Evolutionary conservation across 1,139 yeast genomes (phyloP), one percentile per base, ranked within the genome.

Genomic region (Kodamaea anthophila): DNA sequence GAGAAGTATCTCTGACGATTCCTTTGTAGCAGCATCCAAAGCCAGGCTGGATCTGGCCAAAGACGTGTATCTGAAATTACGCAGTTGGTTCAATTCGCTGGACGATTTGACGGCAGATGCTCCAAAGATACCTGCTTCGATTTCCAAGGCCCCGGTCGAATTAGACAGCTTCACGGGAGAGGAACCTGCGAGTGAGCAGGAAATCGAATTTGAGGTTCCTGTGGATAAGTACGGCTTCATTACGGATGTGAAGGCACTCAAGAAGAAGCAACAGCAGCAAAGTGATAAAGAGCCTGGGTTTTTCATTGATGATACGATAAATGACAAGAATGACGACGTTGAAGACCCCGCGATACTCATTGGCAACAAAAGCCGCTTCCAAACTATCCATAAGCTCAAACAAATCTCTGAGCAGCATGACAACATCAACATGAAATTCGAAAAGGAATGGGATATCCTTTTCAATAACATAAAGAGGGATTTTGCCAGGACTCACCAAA

Each of bases 211-310:
- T 6, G 49, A 47, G 15, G 46, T 52, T 7, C 49, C 53, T 20
- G 61, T 74, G 5, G 79, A 73, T 41, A 54, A 69, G 34, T 72
- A 65, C 45, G 79, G 79, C 1, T 73, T 73, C 44, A 55, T 71
- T 18, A 50, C 48, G 13, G 58, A 55, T 31, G 28, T 42, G 14
- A 9, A 13, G 4, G 27, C 13, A 7, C 18, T 24, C 10, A 23
- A 11, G 9, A 13, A 23, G 18, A 7, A 10, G n/a, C 11, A 19
- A 19, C 14, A 10, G n/a, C 7, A 7, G 21, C 7, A 7, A 19
- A n/a, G n/a, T n/a, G n/a, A n/a, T n/a, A n/a, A n/a, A n/a, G n/a
- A 20, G 12, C 22, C 22, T 7, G 10, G n/a, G 10, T 20, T 20
- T 10, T n/a, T 20, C n/a, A 20, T n/a, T 9, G 6, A 6, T 6